phyloP scores from a whole-genome alignment of 116 monocot species.

The Posidonia oceanica region DNA sequence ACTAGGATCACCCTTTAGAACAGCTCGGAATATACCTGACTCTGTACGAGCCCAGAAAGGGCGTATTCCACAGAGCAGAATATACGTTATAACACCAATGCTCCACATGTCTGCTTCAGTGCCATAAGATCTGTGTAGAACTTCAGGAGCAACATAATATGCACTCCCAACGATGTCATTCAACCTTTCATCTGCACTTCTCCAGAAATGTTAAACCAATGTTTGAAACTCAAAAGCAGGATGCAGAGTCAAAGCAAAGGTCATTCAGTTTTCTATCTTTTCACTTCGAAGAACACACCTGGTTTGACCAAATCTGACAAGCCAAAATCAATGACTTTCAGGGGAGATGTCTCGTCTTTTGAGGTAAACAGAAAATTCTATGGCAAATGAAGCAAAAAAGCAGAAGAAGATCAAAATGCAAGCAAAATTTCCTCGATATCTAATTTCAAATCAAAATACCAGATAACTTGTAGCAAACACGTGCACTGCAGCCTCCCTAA shows the following conservation, averaged over 20 bases:
- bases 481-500: no score
- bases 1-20: slow-evolving; percentile 63
- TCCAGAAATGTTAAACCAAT: background rate
- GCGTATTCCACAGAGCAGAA: slow-evolving; percentile 69
- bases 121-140: slow-evolving; percentile 76
- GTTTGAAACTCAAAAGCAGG: background rate
- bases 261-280: no score
- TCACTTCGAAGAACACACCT: slow-evolving; percentile 25
- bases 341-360: slow-evolving; percentile 46
- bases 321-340: slow-evolving; percentile 81
- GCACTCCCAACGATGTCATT: slow-evolving; percentile 94
- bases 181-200: slow-evolving; percentile 59
- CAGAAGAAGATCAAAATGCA: background rate
- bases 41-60: slow-evolving; percentile 85
- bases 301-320: slow-evolving; percentile 77
- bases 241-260: background rate
- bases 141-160: slow-evolving; percentile 92
- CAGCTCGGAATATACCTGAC: slow-evolving; percentile 76
- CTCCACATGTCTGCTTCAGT: slow-evolving; percentile 95
- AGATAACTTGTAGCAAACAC: no score
- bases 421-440: background rate
- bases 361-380: slow-evolving; percentile 76
- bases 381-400: background rate
- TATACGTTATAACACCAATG: slow-evolving; percentile 74
- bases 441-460: no score